Percentiles rank a stretch among this genome's conserved stretches.
phyloP scores from a whole-genome alignment of 2,329 filamentous ascomycete genomes.

The Juglanconis juglandina region DNA sequence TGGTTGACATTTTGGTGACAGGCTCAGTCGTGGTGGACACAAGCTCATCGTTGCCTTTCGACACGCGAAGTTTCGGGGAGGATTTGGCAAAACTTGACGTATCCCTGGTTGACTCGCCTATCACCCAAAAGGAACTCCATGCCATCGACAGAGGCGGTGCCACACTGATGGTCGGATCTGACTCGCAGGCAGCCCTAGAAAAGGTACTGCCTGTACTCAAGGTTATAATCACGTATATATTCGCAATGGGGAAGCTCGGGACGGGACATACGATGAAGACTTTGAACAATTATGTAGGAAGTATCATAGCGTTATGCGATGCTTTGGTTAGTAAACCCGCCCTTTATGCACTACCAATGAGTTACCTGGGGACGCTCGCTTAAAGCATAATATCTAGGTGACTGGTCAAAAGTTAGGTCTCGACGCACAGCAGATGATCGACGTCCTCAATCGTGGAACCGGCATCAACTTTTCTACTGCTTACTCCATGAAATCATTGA shows the following conservation, averaged over 20 bases:
- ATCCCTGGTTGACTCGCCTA: not conserved
- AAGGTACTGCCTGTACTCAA: not conserved
- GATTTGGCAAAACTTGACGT: not conserved
- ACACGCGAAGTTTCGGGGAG: not conserved
- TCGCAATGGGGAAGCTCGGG: constrained; percentile 1
- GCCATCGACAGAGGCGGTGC: constrained; percentile 1
- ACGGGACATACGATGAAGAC: constrained; percentile 1
- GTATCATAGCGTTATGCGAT: constrained; percentile 1
- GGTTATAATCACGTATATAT: not conserved
- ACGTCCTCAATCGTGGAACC: not conserved
- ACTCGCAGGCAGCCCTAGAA: not conserved
- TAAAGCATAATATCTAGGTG: not conserved
- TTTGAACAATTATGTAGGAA: constrained; percentile 4
- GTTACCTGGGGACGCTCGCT: too few relatives aligned
- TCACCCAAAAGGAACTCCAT: not conserved
- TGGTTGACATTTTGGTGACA: not conserved
- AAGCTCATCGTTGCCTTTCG: constrained; percentile 1
- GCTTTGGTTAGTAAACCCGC: not conserved
- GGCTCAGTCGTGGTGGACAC: not conserved
- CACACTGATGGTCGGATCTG: not conserved
- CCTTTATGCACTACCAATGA: not conserved
- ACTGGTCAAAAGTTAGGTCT: constrained; percentile 1
- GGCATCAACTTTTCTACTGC: not conserved
- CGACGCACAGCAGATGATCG: not conserved
- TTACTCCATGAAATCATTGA: not conserved